A percentile compares a stretch with the other conserved stretches of the same genome.
phyloP scores from a whole-genome alignment of 306 rosid genomes.

The Biancaea sappan region DNA sequence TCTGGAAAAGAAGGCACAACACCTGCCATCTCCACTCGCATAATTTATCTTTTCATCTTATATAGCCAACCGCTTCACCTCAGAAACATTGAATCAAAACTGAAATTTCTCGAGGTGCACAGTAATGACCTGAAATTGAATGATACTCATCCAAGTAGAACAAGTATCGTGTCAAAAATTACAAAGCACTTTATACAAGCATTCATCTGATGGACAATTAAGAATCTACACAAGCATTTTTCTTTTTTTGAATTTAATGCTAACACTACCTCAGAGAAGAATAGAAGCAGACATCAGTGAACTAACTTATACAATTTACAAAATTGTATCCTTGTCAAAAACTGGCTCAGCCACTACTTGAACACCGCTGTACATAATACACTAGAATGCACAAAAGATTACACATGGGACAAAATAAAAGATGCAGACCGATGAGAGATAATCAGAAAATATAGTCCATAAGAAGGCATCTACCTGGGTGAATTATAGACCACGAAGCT shows the following conservation, averaged over 20 bases:
- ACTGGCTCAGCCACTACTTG: neutral
- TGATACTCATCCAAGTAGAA: neutral
- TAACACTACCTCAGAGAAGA: neutral
- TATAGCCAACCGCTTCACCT: neutral
- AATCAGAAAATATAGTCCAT: constrained; percentile 3
- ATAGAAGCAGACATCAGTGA: neutral
- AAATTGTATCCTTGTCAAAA: neutral
- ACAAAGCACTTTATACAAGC: neutral
- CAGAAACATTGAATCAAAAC: neutral
- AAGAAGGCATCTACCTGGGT: constrained; percentile 3
- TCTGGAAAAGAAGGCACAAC: neutral
- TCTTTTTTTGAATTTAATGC: neutral
- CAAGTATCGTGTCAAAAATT: too few relatives aligned
- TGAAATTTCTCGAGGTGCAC: neutral
- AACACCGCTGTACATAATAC: neutral
- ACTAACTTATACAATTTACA: neutral
- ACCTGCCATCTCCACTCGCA: neutral
- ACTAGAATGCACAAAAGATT: neutral
- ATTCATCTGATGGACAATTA: neutral
- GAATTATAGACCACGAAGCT: neutral
- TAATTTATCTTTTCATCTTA: neutral
- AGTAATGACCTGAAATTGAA: neutral
- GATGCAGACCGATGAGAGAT: neutral
- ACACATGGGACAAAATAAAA: neutral
- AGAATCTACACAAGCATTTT: neutral